Percentiles rank a stretch among this genome's conserved stretches.
phyloP scores from a whole-genome alignment of 2,329 filamentous ascomycete genomes.

The Aspergillus niger region DNA sequence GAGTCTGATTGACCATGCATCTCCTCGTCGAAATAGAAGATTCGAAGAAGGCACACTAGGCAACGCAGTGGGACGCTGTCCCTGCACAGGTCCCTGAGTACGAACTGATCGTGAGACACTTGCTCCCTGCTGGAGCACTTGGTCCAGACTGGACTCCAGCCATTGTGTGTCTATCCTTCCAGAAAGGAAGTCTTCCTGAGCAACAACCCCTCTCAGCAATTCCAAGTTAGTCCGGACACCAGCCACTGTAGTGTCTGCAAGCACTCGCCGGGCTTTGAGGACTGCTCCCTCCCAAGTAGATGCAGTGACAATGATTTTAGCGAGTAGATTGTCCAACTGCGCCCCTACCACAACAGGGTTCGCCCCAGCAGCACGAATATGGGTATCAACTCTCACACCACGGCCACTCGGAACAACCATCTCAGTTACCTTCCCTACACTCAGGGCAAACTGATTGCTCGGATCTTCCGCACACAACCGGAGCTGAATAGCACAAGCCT shows the following conservation, averaged over 20 bases:
- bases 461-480: conserved; percentile 61
- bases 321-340: conserved; percentile 62
- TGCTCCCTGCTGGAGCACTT: conserved; percentile 41
- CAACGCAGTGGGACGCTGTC: neutral
- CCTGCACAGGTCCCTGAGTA: neutral
- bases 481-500: conserved; percentile 52
- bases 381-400: conserved; percentile 60
- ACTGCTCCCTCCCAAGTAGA: conserved; percentile 55
- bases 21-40: conserved; percentile 59
- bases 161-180: conserved; percentile 59
- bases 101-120: conserved; percentile 25
- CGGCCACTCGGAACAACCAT: conserved; percentile 60
- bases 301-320: conserved; percentile 61
- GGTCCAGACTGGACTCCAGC: conserved; percentile 55
- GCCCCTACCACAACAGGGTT: conserved; percentile 50
- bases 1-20: conserved; percentile 59
- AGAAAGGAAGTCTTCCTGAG: conserved; percentile 51
- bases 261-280: conserved; percentile 56
- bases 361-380: conserved; percentile 48
- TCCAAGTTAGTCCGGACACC: conserved; percentile 62
- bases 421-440: conserved; percentile 60
- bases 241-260: conserved; percentile 57
- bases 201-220: conserved; percentile 57
- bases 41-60: conserved; percentile 35
- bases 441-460: conserved; percentile 56